Evolutionary conservation across 2,329 filamentous ascomycete genomes (phyloP), one percentile per base, ranked within the genome.

Genomic region (Sphaerostilbella broomeana): DNA sequence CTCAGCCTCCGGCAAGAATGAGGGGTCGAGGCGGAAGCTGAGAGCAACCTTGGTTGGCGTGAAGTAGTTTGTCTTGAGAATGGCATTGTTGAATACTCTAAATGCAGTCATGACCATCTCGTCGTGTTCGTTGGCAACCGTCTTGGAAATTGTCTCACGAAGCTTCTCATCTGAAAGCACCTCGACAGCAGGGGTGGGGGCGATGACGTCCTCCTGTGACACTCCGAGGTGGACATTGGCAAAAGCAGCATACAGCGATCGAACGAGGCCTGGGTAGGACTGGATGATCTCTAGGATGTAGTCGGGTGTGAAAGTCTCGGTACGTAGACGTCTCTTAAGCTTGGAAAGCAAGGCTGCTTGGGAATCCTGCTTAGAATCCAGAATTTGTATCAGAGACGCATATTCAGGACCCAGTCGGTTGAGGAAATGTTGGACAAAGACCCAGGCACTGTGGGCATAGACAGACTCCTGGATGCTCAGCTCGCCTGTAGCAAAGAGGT

Each of bases 201-300:
- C 69, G 39, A 79, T 63, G 20, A 64, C 59, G 40, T 68, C 63
- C 44, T 68, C 66, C 48, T 75, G 67, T 36, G 68, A 70, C 34
- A 72, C 65, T 35, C 66, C 68, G 35, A 80, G 84, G 63, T 98
- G 92, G 3, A 86, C 79, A 57, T 77, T 87, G 46, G 92, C 92
- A 61, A 98, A 98, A 1, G 87, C 82, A 32, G 95, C 76, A 62
- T 98, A 98, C 39, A 97, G 69, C 17, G 83, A 79, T 49, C 90
- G 84, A 40, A 98, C 83, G 17, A 98, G 76, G 21, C 81, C 78
- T 1, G 92, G 90, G 61, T 97, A 92, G 35, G 83, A 82, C 59
- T 83, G 81, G 65, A 98, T 95, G 60, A 98, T 97, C 66, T 98
- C 90, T 19, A 90, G 79, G 52, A 98, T 97, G 68, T 98, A 98